These are phyloP conservation scores for Cercospora citrullina DNA, from an alignment of 2,329 filamentous ascomycete genomes.

Conservation along the genomic window DNA sequence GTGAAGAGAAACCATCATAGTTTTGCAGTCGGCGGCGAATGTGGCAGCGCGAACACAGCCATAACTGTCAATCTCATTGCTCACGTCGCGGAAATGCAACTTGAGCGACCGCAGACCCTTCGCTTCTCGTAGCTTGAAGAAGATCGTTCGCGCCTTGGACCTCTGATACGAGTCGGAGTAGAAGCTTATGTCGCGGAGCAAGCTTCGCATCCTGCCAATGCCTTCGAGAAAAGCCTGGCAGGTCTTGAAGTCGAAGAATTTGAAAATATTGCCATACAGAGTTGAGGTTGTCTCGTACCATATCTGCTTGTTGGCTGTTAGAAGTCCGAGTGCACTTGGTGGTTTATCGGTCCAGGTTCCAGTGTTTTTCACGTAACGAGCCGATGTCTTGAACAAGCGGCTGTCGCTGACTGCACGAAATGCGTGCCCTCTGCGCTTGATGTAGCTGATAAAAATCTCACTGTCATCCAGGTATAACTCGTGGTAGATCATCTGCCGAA, in stretches of 20 bases:
- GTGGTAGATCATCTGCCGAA: slow-evolving; percentile 28
- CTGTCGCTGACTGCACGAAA: slow-evolving; percentile 3
- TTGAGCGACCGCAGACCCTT: slow-evolving; percentile 1
- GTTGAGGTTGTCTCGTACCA: slow-evolving; percentile 3
- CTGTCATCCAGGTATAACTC: slow-evolving; percentile 12
- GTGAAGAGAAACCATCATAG: slow-evolving; percentile 2
- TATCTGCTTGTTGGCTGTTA: slow-evolving; percentile 14
- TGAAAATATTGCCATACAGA: slow-evolving; percentile 10
- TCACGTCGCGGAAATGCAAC: background rate
- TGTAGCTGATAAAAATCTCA: background rate
- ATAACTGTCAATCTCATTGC: background rate
- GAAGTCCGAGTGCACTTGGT: slow-evolving; percentile 2
- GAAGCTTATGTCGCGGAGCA: background rate
- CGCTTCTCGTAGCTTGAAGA: slow-evolving; percentile 15
- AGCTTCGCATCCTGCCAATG: slow-evolving; percentile 10
- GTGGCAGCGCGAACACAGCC: background rate
- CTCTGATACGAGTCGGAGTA: background rate
- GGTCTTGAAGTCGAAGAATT: background rate
- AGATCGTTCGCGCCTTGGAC: background rate
- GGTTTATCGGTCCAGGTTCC: background rate
- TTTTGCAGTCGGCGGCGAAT: slow-evolving; percentile 1
- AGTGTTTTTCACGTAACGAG: background rate
- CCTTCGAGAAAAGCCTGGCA: slow-evolving; percentile 4
- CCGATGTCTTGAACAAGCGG: background rate
- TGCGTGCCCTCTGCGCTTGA: background rate